Evolutionary conservation across 2,329 filamentous ascomycete genomes (phyloP), one percentile per base, ranked within the genome.

Genomic region (Furcasterigmium furcatum): DNA sequence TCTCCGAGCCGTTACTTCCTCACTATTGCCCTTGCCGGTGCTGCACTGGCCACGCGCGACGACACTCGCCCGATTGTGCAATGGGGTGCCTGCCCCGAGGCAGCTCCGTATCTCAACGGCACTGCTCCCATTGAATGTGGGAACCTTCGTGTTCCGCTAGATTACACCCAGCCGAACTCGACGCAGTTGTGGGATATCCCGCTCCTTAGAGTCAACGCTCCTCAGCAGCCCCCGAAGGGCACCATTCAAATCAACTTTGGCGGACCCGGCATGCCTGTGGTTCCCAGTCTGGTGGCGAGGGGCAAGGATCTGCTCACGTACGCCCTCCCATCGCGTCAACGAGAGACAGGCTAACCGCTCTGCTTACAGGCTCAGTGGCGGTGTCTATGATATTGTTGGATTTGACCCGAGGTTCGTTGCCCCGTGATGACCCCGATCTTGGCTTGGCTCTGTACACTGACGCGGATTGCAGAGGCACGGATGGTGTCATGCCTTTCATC

Each of bases 241-340:
- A 68, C 60, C 36, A 64, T 72, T 30, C 47, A 71, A 3, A 55
- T 66, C 42, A 69, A 72, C 50, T 66, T 66, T 19, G 67, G 67
- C 8, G 66, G 66, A 0, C 67, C 67, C 1, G 65, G 64, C 6
- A 9, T 40, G 2, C n/a, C 38, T 5, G 7, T 21, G 10, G 25
- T 12, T 12, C n/a, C 2, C 9, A 35, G 18, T 3, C 13, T 44
- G 10, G n/a, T 19, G 4, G 13, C 9, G 10, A 35, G 34, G 9
- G 41, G 32, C n/a, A 5, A 6, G 4, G 16, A 43, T n/a, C n/a
- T 47, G 35, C 35, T 18, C 13, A 19, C 19, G 22, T 30, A 14
- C 2, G 16, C 20, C 6, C 14, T 8, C n/a, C 3, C 29, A 6
- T 32, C 18, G 30, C 1, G 27, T 9, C 5, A 19, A 10, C 10